Percentiles rank a stretch among this genome's conserved stretches.
phyloP scores from a whole-genome alignment of 192 early-diverging fungal genomes.

The Podila horticola region DNA sequence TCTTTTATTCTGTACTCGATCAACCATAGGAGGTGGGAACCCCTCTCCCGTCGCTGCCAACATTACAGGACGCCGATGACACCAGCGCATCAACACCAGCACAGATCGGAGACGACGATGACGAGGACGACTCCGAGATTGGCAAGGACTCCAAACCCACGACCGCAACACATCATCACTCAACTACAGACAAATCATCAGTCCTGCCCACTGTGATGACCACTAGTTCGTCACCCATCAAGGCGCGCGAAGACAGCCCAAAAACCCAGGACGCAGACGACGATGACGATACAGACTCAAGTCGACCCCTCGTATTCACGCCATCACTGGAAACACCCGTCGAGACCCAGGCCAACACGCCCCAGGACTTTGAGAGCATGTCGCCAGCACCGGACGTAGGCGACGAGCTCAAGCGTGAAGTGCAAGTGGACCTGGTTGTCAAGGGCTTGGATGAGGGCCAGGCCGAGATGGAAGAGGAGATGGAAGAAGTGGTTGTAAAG shows the following conservation, averaged over 20 bases:
- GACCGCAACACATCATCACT: background rate
- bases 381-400: constrained; percentile 30
- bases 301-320: constrained; percentile 43
- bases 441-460: constrained; percentile 48
- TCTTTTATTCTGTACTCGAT: background rate
- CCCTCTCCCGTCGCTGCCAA: constrained; percentile 34
- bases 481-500: constrained; percentile 36
- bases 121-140: constrained; percentile 31
- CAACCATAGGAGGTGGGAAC: constrained; percentile 39
- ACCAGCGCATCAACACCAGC: constrained; percentile 32
- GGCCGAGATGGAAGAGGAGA: constrained; percentile 51
- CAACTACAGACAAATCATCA: background rate
- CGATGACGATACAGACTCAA: constrained; percentile 48
- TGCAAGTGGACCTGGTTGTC: constrained; percentile 40
- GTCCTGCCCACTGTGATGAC: background rate
- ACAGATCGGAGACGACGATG: constrained; percentile 42
- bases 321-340: constrained; percentile 44
- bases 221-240: background rate
- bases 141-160: background rate
- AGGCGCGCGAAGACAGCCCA: constrained; percentile 6
- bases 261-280: constrained; percentile 13
- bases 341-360: constrained; percentile 49
- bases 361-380: constrained; percentile 53
- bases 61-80: constrained; percentile 46
- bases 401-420: constrained; percentile 39